Percentiles rank a stretch among this genome's conserved stretches.
These are phyloP conservation scores for Suillus ampliporus DNA, from an alignment of 768 basidiomycete genomes.

Conservation along the genomic window DNA sequence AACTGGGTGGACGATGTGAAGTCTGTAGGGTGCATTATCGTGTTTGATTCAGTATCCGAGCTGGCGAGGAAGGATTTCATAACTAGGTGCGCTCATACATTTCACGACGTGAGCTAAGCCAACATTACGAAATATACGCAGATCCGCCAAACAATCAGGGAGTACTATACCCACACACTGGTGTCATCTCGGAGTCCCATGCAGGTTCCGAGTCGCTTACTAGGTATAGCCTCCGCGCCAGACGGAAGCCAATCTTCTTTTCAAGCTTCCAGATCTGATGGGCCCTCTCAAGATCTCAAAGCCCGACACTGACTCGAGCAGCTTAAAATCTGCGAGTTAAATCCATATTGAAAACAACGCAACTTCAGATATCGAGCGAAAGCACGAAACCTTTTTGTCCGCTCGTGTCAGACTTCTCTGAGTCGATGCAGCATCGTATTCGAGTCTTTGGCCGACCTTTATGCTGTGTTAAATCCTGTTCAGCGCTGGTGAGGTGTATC, in stretches of 20 bases:
- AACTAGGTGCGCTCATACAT: conserved; percentile 60
- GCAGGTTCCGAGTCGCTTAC: no score
- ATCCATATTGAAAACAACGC: no score
- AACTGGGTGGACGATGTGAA: conserved; percentile 92
- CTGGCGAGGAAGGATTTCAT: conserved; percentile 80
- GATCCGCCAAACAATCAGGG: conserved; percentile 85
- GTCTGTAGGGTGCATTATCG: conserved; percentile 72
- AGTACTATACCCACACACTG: conserved; percentile 53
- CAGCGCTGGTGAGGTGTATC: not conserved
- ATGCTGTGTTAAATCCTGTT: not conserved
- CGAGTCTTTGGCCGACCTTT: not conserved
- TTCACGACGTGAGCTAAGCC: not conserved
- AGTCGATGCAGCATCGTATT: not conserved
- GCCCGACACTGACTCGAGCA: no score
- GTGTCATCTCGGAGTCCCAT: no score
- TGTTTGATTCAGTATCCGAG: conserved; percentile 72
- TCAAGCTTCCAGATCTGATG: no score
- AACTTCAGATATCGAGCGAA: no score
- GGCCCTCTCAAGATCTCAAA: no score
- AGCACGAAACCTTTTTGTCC: no score
- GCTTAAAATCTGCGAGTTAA: no score
- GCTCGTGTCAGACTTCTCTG: no score
- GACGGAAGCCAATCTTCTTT: no score
- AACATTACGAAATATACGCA: conserved; percentile 35
- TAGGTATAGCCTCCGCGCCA: no score